Evolutionary conservation across 495 filamentous ascomycete genomes (phyloP), one percentile per base, ranked within the genome.

Genomic region (Pyrenopolyporus hunteri): DNA sequence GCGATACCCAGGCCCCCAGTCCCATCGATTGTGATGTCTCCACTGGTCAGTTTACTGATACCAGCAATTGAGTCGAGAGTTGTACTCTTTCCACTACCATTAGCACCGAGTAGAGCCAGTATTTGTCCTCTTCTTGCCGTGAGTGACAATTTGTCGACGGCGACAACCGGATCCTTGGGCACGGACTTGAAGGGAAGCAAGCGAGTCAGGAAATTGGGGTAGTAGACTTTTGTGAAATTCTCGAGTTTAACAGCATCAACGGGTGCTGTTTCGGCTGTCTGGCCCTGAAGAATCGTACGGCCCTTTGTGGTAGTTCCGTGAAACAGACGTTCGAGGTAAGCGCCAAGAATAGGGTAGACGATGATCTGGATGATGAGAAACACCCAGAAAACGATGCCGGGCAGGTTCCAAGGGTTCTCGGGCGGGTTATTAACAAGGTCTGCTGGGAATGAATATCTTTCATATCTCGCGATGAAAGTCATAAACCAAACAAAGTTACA

Each of bases 11-110:
- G 78, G 1, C 87, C 88, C 5, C 90, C 89, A 17, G 82, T 85
- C 3, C 83, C 86, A 63, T 87, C 83, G 22, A 94, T 83, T 11
- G 78, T 83, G 65, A 95, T 92, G 3, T 77, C 76, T 2, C 92
- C 91, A 43, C 79, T 82, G 0, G 87, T 87, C 11, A 92, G 74
- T 51, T 84, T 86, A 51, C 85, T 86, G 22, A 91, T 81, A 0
- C 92, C 92, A 32, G 90, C 89, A 50, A 96, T 90, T 9, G 87
- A 85, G 61, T 97, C 90, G 7, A 97, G 81, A 0, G 92, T 94
- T 0, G 92, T 97, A 40, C 84, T 88, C 71, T 96, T 96, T 44
- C 92, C 92, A 51, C 84, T 88, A 37, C 91, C 92, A 71, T 96
- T 96, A 2, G 91, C 90, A 13, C 92, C 91, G 1, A 96, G 80